Percentiles rank a stretch among this genome's conserved stretches.
phyloP scores from a whole-genome alignment of 2,329 filamentous ascomycete genomes.

The Knoxdaviesia capensis region DNA sequence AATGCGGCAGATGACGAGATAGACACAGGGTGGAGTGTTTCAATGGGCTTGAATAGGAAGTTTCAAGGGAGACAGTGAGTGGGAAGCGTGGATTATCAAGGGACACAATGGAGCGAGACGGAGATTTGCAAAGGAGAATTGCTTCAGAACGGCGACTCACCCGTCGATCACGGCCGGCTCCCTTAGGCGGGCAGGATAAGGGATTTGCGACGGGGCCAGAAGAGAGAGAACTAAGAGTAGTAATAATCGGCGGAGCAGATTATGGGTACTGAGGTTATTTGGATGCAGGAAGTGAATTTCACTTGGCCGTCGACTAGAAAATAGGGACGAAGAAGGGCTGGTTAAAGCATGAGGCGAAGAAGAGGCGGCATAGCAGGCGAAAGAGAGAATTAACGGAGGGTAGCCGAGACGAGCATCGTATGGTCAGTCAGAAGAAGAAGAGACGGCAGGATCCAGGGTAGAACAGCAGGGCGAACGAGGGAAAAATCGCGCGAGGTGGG shows the following conservation, averaged over 20 bases:
- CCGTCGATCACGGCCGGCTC: too few species aligned
- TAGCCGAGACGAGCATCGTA: background rate
- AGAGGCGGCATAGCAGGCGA: too few species aligned
- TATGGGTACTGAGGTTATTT: background rate
- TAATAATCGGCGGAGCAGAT: background rate
- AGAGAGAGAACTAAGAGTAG: too few species aligned
- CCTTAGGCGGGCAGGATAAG: too few species aligned
- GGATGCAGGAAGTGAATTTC: background rate
- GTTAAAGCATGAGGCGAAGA: too few species aligned
- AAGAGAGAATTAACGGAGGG: background rate
- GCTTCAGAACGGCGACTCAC: too few species aligned
- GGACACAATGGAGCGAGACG: background rate
- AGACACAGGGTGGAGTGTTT: background rate
- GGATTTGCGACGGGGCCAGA: too few species aligned
- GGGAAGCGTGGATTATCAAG: background rate
- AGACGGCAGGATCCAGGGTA: background rate
- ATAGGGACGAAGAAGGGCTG: too few species aligned
- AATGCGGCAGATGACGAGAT: background rate
- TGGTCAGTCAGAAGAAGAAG: background rate
- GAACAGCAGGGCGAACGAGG: background rate
- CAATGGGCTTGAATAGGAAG: background rate
- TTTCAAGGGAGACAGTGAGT: background rate
- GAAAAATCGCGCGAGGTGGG: background rate
- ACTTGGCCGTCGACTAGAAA: background rate
- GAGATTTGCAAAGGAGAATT: too few species aligned